phyloP scores from a whole-genome alignment of 2,329 filamentous ascomycete species.

The Emericellopsis atlantica region DNA sequence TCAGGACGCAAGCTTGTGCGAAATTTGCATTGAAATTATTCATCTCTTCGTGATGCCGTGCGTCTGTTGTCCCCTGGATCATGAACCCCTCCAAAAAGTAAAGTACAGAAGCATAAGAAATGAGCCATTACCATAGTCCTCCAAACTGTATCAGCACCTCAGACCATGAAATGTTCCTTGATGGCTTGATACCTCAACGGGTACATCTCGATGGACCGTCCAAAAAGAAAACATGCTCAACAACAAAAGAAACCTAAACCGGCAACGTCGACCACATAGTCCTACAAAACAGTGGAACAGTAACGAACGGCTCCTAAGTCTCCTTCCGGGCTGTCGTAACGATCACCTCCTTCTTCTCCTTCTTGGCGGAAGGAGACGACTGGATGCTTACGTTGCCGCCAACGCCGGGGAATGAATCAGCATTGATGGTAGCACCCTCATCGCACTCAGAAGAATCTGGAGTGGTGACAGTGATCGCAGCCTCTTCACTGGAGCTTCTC shows the following conservation, averaged over 20 bases:
- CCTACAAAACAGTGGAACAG: too few relatives aligned
- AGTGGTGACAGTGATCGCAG: constrained; percentile 17
- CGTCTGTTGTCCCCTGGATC: constrained; percentile 2
- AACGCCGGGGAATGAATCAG: constrained; percentile 30
- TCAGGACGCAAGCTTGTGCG: too few relatives aligned
- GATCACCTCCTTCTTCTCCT: constrained; percentile 19
- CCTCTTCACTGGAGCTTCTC: constrained; percentile 25
- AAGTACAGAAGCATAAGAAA: constrained; percentile 25
- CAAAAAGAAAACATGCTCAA: constrained; percentile 1
- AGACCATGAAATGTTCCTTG: constrained; percentile 22
- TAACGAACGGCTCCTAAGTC: too few relatives aligned
- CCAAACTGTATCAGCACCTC: constrained; percentile 19
- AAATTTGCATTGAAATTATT: too few relatives aligned
- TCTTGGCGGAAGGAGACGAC: constrained; percentile 34
- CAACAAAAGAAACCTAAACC: neutral
- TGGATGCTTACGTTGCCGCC: constrained; percentile 25
- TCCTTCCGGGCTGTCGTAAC: neutral
- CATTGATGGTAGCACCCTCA: constrained; percentile 41
- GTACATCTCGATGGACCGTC: too few relatives aligned
- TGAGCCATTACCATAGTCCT: constrained; percentile 13
- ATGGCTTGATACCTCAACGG: constrained; percentile 11
- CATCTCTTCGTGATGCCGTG: constrained; percentile 4
- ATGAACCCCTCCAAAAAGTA: constrained; percentile 10
- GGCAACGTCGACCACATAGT: neutral
- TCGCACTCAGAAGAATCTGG: constrained; percentile 35